Evolutionary conservation across 148 eudicot species (phyloP), one percentile per base, ranked within the genome.

Genomic region (Chenopodium quinoa): DNA sequence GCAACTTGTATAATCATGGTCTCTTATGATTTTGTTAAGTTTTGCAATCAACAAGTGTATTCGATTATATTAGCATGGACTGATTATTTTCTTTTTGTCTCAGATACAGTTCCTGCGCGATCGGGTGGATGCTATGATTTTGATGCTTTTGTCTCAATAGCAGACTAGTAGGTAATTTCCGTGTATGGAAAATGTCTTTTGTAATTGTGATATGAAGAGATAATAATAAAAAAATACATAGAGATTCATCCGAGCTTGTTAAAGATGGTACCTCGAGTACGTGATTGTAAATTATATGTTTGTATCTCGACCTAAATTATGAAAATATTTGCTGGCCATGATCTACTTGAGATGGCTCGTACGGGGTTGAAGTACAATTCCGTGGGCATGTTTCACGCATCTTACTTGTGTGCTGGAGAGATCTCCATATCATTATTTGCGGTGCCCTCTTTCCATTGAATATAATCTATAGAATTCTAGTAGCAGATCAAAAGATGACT

Each of bases 201-300:
- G 82, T 82, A 74, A 71, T 75, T 75, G 82, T 12, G 81, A 19
- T 58, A 64, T 12, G 32, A 60, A 62, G 44, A 79, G 64, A 79
- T 37, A 82, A 79, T 56, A 79, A 81, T 6, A 40, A 34, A 34
- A 40, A 40, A 34, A 19, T 29, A 31, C 70, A 34, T 70, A 37
- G 66, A 84, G 75, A 29, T 78, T 80, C 58, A 47, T 44, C 70
- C 52, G 44, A 85, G 76, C 62, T 71, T 83, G 79, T 70, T 23
- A 71, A 76, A 75, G 63, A 29, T 52, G 56, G 67, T 71, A 75
- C 78, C 17, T 56, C 60, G 48, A 71, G 80, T 77, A 86, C 73
- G 58, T 79, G 81, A 22, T 54, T 86, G 88, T 86, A 86, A 83
- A 83, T 83, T 86, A 78, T 58, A 75, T 78, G 40, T 65, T 29